phyloP scores from a whole-genome alignment of 2,329 filamentous ascomycete genomes.

The Aspergillus caelatus region DNA sequence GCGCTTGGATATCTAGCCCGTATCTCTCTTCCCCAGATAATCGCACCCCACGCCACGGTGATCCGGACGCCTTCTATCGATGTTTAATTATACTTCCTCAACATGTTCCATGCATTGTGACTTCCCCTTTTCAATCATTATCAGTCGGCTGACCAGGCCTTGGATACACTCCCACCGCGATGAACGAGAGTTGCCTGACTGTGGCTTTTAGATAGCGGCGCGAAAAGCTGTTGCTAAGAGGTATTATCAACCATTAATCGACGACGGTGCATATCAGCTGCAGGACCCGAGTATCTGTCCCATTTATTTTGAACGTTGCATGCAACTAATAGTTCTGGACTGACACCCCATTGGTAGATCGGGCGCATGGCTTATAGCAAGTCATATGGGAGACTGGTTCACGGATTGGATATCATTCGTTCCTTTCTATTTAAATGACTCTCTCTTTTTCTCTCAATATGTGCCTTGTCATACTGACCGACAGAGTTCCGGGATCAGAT shows the following conservation, averaged over 20 bases:
- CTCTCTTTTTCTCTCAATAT: background rate
- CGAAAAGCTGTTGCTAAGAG: conserved; percentile 26
- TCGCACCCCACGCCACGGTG: conserved; percentile 25
- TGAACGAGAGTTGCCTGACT: background rate
- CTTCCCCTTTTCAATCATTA: background rate
- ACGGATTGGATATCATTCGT: conserved; percentile 3
- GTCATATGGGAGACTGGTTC: background rate
- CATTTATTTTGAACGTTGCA: conserved; percentile 15
- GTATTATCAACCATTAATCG: conserved; percentile 27
- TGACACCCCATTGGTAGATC: conserved; percentile 15
- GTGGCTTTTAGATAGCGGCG: conserved; percentile 21
- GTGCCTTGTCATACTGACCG: background rate
- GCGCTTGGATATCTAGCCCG: too few relatives aligned
- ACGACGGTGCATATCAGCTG: conserved; percentile 32
- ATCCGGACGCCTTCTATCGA: conserved; percentile 8
- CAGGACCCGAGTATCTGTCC: conserved; percentile 19
- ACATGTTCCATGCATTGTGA: background rate
- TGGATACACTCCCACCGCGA: background rate
- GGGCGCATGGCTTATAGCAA: conserved; percentile 5
- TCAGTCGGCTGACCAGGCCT: conserved; percentile 15
- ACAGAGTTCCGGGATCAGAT: background rate
- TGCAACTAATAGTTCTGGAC: conserved; percentile 18
- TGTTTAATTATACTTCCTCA: background rate
- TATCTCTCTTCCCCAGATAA: conserved; percentile 22
- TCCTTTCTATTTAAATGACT: background rate